A percentile compares a stretch with the other conserved stretches of the same genome.
Evolutionary conservation across 176 grass and related monocot species (phyloP).

Genomic region (Oryza coarctata): DNA sequence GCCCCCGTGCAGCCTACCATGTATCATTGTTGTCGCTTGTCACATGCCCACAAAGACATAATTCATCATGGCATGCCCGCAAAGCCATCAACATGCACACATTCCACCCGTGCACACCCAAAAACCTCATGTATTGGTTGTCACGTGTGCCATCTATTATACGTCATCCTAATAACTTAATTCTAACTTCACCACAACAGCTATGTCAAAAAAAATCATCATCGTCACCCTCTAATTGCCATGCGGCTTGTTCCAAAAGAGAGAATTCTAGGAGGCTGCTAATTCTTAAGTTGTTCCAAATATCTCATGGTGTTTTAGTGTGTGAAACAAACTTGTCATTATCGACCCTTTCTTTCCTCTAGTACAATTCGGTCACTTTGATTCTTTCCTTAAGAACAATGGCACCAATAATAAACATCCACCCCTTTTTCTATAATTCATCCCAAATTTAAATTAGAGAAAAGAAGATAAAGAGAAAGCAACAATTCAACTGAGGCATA

Average conservation of each 20-base stretch:
- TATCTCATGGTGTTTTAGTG: not conserved
- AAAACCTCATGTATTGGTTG: no score
- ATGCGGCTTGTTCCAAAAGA: no score
- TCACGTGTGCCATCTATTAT: no score
- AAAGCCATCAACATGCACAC: no score
- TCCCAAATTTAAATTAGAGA: not conserved
- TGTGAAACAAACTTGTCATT: not conserved
- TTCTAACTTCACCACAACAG: no score
- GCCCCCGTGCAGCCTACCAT: no score
- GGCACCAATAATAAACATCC: not conserved
- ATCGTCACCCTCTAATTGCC: not conserved
- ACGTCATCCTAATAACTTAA: no score
- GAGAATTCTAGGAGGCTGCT: not conserved
- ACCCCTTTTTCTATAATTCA: not conserved
- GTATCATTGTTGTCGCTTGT: no score
- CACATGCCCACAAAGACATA: no score
- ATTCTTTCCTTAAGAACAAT: not conserved
- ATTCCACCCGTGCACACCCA: no score
- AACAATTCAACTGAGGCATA: constrained; percentile 8
- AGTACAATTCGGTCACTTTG: not conserved
- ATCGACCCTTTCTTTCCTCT: not conserved
- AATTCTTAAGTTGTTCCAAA: not conserved
- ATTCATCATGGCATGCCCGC: no score
- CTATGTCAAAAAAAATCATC: no score
- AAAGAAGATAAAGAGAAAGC: not conserved